Conservation (phyloP, 805 yeast genomes). For the Sugiyamaella qingdaonensis region DNA sequence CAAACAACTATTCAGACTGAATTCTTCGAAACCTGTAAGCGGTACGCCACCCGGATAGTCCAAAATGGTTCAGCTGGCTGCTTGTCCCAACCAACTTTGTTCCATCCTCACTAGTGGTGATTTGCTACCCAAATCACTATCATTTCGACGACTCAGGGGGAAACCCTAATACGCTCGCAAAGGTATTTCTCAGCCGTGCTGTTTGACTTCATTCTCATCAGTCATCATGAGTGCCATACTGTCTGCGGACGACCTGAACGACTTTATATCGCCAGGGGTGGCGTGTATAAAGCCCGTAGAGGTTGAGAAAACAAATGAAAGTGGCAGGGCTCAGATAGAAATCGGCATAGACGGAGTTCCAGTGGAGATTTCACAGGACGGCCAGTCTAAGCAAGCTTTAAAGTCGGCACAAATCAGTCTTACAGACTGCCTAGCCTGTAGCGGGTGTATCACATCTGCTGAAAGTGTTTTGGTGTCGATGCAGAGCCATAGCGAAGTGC, state of each 20-base stretch:
- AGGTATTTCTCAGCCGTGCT: background rate
- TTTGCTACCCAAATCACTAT: background rate
- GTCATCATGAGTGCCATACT: conserved; percentile 76
- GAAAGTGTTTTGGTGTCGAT: conserved; percentile 89
- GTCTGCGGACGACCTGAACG: conserved; percentile 88
- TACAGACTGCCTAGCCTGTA: conserved; percentile 92
- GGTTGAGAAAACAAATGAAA: conserved; percentile 31
- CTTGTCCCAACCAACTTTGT: no score
- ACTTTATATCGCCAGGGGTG: conserved; percentile 88
- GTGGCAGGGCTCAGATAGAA: conserved; percentile 50
- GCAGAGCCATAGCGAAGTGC: conserved; percentile 79
- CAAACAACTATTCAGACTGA: no score
- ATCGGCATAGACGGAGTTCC: conserved; percentile 47
- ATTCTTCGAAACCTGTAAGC: no score
- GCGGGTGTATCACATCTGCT: conserved; percentile 97
- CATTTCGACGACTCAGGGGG: background rate
- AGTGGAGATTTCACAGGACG: conserved; percentile 18
- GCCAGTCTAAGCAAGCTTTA: conserved; percentile 38
- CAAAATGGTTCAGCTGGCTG: no score
- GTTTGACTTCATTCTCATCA: background rate
- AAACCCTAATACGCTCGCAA: background rate
- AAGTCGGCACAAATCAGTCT: conserved; percentile 83
- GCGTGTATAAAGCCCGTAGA: conserved; percentile 91
- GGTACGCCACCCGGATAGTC: no score
- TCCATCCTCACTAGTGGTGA: background rate